Base-by-base conservation (phyloP, 2,329 filamentous ascomycete genomes). In the Magnaporthiopsis incrustans region DNA sequence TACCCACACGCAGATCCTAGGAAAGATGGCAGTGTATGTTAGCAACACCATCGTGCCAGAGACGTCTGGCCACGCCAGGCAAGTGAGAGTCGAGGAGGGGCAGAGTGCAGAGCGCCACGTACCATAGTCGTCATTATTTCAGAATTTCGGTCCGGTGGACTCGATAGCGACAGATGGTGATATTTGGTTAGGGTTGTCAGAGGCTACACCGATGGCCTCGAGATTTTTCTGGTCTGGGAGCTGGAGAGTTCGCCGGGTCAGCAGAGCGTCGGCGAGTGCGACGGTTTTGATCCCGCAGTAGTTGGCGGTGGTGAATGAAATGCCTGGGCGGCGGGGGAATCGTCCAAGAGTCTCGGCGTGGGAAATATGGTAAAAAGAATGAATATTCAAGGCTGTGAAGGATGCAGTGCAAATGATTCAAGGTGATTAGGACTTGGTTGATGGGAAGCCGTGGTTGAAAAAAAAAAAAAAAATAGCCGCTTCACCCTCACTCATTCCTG, bases 1-100 rank as follows among this genome's bases (percentile, higher is more conserved):
- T 98, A 79, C 95, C 95, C 80, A 99, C 95, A 75, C 95, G 92
- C 73, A 99, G 88, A 87, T 99, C 95, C 94, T 98, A 73, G 2
- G 14, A 30, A 10, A 26, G 27, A 44, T 66, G 27, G 10, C 11
- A 61, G 32, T 4, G 11, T 6, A 12, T 15, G 57, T 69, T 63
- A 69, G 67, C 61, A 11, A 56, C 26, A 50, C n/a, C n/a, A 53
- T 18, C 22, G 11, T n/a, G 30, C 30, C 38, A 18, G 15, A 15
- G 38, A 7, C 38, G 6, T 18, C 38, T 44, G 14, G 14, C 38
- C 38, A 15, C 6, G 22, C 14, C 0, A 60, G 25, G 22, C 22
- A 50, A 53, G 8, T 4, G 30, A 32, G 25, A n/a, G n/a, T 18
- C 58, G 44, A 64, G 26, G 58, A 25, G 35, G 14, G 15, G 15